Evolutionary conservation across 164 flowering plant species (phyloP).

Genomic region (Piper betle): DNA sequence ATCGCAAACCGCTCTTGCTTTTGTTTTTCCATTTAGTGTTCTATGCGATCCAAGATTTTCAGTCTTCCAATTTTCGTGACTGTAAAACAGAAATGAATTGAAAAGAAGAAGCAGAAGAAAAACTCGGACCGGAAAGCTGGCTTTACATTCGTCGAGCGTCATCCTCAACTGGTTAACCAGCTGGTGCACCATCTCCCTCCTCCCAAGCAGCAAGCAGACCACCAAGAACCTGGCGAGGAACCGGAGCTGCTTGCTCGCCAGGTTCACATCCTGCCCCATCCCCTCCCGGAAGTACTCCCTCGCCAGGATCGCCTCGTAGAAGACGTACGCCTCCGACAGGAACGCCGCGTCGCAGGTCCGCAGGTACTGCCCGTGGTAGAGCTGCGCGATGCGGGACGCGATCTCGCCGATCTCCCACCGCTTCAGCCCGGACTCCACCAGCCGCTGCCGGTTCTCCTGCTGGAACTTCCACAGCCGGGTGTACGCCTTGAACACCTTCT

Average conservation of each 20-base stretch:
- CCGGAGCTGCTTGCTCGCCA: slow-evolving; percentile 76
- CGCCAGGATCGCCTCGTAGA: slow-evolving; percentile 74
- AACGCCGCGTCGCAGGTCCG: slow-evolving; percentile 71
- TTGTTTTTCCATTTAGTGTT: too few relatives aligned
- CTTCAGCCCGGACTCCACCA: slow-evolving; percentile 80
- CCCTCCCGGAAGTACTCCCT: slow-evolving; percentile 87
- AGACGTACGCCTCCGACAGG: slow-evolving; percentile 64
- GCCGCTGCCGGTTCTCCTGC: slow-evolving; percentile 76
- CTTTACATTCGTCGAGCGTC: slow-evolving; percentile 68
- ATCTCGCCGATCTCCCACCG: slow-evolving; percentile 97
- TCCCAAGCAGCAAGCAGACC: slow-evolving; percentile 65
- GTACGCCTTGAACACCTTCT: slow-evolving; percentile 78
- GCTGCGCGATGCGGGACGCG: slow-evolving; percentile 88
- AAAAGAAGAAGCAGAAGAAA: background rate
- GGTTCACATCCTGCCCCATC: slow-evolving; percentile 41
- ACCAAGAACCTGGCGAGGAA: slow-evolving; percentile 72
- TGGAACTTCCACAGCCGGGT: slow-evolving; percentile 91
- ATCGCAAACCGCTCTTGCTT: too few relatives aligned
- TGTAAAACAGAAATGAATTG: too few relatives aligned
- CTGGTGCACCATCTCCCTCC: slow-evolving; percentile 66
- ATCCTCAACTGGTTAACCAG: slow-evolving; percentile 53
- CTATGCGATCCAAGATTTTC: too few relatives aligned
- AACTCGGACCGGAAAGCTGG: slow-evolving; percentile 52
- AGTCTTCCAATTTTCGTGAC: too few relatives aligned
- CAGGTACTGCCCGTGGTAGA: slow-evolving; percentile 77